phyloP scores from a whole-genome alignment of 2,329 filamentous ascomycete species.

The Penicillium italicum region DNA sequence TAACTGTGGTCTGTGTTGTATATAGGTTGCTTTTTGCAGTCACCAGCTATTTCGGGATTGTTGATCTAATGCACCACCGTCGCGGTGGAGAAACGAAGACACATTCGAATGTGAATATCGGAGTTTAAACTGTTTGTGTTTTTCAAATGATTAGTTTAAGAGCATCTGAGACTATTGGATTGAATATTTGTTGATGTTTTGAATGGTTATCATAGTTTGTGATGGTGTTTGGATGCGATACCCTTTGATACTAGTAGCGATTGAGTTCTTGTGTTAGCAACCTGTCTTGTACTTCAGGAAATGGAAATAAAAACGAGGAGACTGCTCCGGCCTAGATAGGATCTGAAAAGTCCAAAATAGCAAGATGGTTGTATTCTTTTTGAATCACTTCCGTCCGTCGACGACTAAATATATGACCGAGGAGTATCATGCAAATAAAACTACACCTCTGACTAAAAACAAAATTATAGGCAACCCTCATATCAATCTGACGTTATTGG shows the following conservation, averaged over 20 bases:
- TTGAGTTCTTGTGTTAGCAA: background rate
- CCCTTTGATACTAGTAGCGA: background rate
- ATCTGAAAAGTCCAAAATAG: too few relatives aligned
- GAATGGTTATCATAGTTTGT: background rate
- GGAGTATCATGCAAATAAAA: too few relatives aligned
- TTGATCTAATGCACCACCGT: slow-evolving; percentile 47
- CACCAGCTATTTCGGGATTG: slow-evolving; percentile 49
- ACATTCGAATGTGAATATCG: slow-evolving; percentile 24
- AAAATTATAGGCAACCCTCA: too few relatives aligned
- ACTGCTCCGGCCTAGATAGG: too few relatives aligned
- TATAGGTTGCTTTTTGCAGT: slow-evolving; percentile 44
- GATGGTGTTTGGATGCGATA: background rate
- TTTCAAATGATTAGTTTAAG: background rate
- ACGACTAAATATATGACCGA: too few relatives aligned
- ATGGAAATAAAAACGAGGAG: too few relatives aligned
- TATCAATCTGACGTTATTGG: too few relatives aligned
- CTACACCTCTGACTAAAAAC: too few relatives aligned
- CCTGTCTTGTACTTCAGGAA: background rate
- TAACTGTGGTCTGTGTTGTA: background rate
- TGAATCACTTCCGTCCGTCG: too few relatives aligned
- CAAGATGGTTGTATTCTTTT: too few relatives aligned
- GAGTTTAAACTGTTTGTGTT: slow-evolving; percentile 9
- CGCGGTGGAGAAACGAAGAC: slow-evolving; percentile 24
- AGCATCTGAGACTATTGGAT: background rate
- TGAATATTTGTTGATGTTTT: background rate